A percentile compares a stretch with the other conserved stretches of the same genome.
These are phyloP conservation scores for Artomyces pyxidatus DNA, from an alignment of 768 basidiomycete species.

Conservation along the genomic window DNA sequence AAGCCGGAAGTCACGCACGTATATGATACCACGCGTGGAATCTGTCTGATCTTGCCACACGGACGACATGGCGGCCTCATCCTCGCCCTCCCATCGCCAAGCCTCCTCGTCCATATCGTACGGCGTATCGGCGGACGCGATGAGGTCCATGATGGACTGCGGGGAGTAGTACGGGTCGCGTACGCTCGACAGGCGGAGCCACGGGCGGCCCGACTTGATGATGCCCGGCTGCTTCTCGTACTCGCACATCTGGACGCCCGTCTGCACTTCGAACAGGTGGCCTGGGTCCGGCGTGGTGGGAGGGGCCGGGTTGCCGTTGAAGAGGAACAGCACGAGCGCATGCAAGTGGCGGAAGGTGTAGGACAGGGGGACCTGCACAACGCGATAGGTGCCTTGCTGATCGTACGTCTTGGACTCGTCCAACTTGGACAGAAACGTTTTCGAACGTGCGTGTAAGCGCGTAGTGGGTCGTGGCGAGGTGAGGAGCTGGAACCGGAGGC, in stretches of 20 bases:
- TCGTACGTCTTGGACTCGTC: constrained; percentile 2
- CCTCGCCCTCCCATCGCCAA: constrained; percentile 67
- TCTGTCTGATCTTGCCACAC: constrained; percentile 43
- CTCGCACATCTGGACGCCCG: constrained; percentile 34
- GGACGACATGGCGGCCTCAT: constrained; percentile 51
- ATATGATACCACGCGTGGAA: constrained; percentile 43
- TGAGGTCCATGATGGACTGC: constrained; percentile 22
- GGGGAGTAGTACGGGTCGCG: constrained; percentile 22
- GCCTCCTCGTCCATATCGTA: constrained; percentile 26
- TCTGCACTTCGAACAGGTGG: constrained; percentile 57
- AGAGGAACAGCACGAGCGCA: constrained; percentile 54
- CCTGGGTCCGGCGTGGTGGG: constrained; percentile 24
- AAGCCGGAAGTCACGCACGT: constrained; percentile 36
- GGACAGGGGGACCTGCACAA: constrained; percentile 62
- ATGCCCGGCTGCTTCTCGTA: constrained; percentile 36
- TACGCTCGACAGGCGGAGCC: constrained; percentile 23
- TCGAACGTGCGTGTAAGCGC: neutral
- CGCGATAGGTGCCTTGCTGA: constrained; percentile 48
- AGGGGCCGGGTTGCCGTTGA: constrained; percentile 25
- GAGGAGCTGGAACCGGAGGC: constrained; percentile 56
- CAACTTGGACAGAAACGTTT: neutral
- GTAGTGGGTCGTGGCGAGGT: constrained; percentile 22
- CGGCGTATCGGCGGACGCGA: constrained; percentile 7
- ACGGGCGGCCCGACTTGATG: constrained; percentile 31
- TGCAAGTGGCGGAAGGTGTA: constrained; percentile 64